Evolutionary conservation across 768 basidiomycete species (phyloP).

Genomic region (Boletus speciosus): DNA sequence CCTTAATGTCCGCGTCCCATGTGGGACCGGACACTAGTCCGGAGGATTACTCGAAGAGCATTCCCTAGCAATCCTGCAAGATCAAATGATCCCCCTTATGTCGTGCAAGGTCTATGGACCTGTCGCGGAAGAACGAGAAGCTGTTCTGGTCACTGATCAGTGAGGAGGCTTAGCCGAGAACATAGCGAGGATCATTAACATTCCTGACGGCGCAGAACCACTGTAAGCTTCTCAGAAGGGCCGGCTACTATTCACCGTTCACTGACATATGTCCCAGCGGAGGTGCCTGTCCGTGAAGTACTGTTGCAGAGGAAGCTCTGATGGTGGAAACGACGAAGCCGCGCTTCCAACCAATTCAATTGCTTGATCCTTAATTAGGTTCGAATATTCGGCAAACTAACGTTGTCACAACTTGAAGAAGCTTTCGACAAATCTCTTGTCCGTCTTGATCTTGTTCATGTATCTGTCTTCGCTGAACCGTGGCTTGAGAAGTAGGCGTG

Average conservation of each 20-base stretch:
- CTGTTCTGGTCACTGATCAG: neutral
- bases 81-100: constrained; percentile 1
- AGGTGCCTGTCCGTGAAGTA: neutral
- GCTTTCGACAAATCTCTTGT: constrained; percentile 1
- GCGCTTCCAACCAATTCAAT: constrained; percentile 19
- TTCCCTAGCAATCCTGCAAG: neutral
- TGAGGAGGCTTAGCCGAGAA: neutral
- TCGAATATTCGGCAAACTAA: constrained; percentile 15
- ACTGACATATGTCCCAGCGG: constrained; percentile 4
- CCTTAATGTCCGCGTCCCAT: neutral
- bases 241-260: neutral
- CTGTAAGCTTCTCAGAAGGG: neutral
- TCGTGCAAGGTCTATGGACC: neutral
- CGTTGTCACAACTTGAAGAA: constrained; percentile 3
- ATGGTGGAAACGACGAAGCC: constrained; percentile 10
- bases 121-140: constrained; percentile 3
- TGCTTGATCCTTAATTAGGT: constrained; percentile 21
- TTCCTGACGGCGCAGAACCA: neutral
- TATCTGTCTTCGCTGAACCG: constrained; percentile 1
- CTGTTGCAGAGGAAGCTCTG: constrained; percentile 7
- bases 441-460: constrained; percentile 2
- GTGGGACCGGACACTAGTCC: neutral
- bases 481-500: neutral
- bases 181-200: neutral
- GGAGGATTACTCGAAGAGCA: constrained; percentile 5